A percentile compares a stretch with the other conserved stretches of the same genome.
Conservation (phyloP, 164 flowering plant species). For the Sedum album region DNA sequence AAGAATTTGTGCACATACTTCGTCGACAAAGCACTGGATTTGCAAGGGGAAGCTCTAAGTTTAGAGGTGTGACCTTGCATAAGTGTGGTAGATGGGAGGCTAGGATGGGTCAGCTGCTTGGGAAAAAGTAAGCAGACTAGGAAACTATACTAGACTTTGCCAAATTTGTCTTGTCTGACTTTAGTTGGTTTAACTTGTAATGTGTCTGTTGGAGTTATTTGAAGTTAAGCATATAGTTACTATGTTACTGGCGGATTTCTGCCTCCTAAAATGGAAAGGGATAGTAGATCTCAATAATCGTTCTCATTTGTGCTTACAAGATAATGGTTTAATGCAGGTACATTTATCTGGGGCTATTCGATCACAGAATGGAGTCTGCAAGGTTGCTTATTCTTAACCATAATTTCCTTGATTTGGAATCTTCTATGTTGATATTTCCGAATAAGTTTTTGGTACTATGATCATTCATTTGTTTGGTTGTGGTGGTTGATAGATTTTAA, state of each 20-base stretch:
- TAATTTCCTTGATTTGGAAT: not conserved
- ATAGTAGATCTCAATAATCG: too few species aligned
- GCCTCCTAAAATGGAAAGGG: too few species aligned
- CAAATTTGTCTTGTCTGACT: not conserved
- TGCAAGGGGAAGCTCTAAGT: too few species aligned
- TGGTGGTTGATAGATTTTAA: not conserved
- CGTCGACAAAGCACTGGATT: too few species aligned
- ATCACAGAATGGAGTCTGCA: too few species aligned
- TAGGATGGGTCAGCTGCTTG: too few species aligned
- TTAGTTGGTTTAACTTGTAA: not conserved
- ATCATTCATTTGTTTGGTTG: not conserved
- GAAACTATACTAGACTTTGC: too few species aligned
- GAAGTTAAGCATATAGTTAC: not conserved
- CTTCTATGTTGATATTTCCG: not conserved
- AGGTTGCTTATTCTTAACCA: not conserved
- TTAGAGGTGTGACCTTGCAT: too few species aligned
- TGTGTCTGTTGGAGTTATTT: not conserved
- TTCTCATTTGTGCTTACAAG: not conserved
- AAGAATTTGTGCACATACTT: too few species aligned
- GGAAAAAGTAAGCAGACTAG: too few species aligned
- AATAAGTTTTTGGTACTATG: not conserved
- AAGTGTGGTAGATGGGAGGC: too few species aligned
- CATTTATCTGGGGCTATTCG: slow-evolving; percentile 2
- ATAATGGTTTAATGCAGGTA: slow-evolving; percentile 2
- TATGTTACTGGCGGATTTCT: too few species aligned